Evolutionary conservation across 805 yeast genomes (phyloP), one percentile per base, ranked within the genome.

Genomic region (Jamesozyma gamospora): DNA sequence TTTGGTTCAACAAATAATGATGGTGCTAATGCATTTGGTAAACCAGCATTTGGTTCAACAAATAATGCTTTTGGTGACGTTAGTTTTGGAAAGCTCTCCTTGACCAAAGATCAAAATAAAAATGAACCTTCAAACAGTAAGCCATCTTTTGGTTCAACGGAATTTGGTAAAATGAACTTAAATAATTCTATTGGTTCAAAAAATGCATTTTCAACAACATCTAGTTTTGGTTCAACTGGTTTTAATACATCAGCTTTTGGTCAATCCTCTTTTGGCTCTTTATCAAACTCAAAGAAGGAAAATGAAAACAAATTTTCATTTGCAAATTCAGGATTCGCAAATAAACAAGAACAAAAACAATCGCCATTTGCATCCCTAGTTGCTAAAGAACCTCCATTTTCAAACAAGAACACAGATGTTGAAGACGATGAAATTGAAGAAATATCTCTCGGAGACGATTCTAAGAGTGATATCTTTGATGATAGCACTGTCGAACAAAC

Each of bases 401-500:
- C 46, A 9, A 46, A n/a, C 10, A 12, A 15, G 9, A 25, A 35
- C 17, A 27, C 28, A 4, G 39, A 34, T n/a, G 40, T 40, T 9
- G 29, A 25, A 25, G 33, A 28, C 10, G 27, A 25, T 15, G 28
- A 28, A 12, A 16, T 19, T 14, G 8, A 4, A 8, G 14, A 16
- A 5, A 31, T n/a, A 5, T 13, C 35, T 6, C 37, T 28, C 8
- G 40, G 32, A 15, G 25, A 31, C 5, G 41, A 28, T 16, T 30
- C 37, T 6, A 29, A 18, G 16, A 24, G 12, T 18, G 43, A 42
- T 13, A 41, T 43, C 24, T 36, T 52, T 3, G 40, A 41, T 12
- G 56, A 53, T 34, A 41, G 51, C 4, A 53, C 58, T 4, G 49
- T 52, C 15, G 55, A 53, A 28, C 51, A 51, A 33, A 46, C 51